Conservation (phyloP, 1,284 basidiomycete genomes). For the Cutaneotrichosporon spelunceum region DNA sequence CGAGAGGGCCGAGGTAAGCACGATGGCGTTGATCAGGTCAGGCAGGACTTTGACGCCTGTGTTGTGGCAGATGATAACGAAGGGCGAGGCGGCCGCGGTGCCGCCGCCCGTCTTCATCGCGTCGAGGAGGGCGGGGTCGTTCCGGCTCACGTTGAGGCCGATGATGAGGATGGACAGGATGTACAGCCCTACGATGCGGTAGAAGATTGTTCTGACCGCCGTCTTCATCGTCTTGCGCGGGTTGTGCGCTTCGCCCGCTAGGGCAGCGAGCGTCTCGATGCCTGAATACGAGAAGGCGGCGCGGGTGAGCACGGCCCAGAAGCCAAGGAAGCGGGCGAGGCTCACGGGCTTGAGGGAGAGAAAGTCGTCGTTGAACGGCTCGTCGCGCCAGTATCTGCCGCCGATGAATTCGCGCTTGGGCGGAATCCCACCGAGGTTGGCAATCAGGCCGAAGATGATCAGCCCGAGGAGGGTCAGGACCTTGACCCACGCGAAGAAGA, state of each 20-base stretch:
- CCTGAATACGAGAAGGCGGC: constrained; percentile 39
- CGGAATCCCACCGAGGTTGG: constrained; percentile 69
- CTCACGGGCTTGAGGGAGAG: constrained; percentile 21
- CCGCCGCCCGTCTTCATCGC: constrained; percentile 58
- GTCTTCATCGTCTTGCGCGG: constrained; percentile 68
- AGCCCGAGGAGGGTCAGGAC: constrained; percentile 59
- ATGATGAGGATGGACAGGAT: constrained; percentile 17
- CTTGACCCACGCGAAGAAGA: constrained; percentile 64
- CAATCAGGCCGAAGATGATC: constrained; percentile 63
- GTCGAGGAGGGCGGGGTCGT: constrained; percentile 50
- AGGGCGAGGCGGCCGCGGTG: constrained; percentile 70
- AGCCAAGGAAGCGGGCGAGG: constrained; percentile 57
- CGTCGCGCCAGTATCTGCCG: constrained; percentile 62
- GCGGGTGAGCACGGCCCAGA: constrained; percentile 59
- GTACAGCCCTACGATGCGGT: constrained; percentile 67
- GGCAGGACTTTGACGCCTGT: constrained; percentile 72
- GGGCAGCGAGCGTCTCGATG: constrained; percentile 51
- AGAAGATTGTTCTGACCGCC: constrained; percentile 67
- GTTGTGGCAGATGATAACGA: constrained; percentile 65
- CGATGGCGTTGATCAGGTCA: constrained; percentile 63
- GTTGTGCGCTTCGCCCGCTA: constrained; percentile 55
- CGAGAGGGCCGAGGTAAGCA: constrained; percentile 58
- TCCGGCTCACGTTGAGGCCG: constrained; percentile 46
- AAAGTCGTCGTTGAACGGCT: constrained; percentile 50
- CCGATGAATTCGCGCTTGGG: constrained; percentile 54